These are phyloP conservation scores for Spizellomyces punctatus DNA, from an alignment of 192 early-diverging fungal species.

Conservation along the genomic window DNA sequence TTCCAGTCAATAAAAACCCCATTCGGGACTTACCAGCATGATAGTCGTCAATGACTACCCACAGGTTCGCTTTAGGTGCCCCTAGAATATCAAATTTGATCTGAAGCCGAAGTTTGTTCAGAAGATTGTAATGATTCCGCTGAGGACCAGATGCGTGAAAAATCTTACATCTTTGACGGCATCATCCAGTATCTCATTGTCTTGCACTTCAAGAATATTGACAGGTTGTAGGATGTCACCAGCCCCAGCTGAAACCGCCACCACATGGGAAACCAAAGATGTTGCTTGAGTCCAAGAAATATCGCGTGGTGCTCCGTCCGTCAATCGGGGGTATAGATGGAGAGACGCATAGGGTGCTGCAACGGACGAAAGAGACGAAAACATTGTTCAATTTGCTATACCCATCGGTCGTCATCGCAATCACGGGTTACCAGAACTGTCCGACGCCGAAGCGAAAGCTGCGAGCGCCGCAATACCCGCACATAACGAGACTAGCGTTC, in stretches of 20 bases:
- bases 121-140: background rate
- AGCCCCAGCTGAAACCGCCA: constrained; percentile 13
- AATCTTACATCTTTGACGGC: background rate
- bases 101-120: background rate
- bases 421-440: no score
- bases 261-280: constrained; percentile 7
- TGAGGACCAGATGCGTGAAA: background rate
- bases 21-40: background rate
- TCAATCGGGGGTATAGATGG: no score
- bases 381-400: no score
- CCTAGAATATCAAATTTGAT: constrained; percentile 4
- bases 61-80: constrained; percentile 13
- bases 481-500: no score
- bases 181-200: background rate
- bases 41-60: constrained; percentile 16
- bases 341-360: no score
- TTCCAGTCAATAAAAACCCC: background rate
- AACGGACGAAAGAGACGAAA: no score
- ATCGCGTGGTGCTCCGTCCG: no score
- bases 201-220: background rate
- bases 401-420: no score
- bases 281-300: constrained; percentile 11
- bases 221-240: background rate
- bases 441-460: no score
- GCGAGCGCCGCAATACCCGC: no score